Evolutionary conservation across 2,329 filamentous ascomycete species (phyloP).

Genomic region (Ilyonectria destructans): DNA sequence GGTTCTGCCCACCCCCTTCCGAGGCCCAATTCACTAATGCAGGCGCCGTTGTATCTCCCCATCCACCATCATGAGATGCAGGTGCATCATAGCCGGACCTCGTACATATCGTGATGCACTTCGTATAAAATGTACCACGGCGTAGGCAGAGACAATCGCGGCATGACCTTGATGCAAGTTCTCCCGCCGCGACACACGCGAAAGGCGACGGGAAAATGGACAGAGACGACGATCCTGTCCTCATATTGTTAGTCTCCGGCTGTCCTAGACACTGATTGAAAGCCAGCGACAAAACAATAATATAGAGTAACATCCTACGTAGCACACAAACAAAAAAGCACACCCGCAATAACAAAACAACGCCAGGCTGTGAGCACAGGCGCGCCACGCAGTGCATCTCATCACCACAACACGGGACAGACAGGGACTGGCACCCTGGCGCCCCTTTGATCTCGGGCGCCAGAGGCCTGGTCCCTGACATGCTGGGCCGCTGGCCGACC

Average conservation of each 20-base stretch:
- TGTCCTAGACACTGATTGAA: neutral
- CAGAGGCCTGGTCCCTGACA: constrained; percentile 6
- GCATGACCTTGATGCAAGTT: neutral
- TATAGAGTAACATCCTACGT: neutral
- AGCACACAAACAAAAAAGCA: constrained; percentile 35
- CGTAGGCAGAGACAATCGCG: constrained; percentile 5
- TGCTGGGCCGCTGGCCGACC: neutral
- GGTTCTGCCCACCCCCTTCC: neutral
- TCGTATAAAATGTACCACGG: constrained; percentile 19
- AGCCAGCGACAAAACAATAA: constrained; percentile 19
- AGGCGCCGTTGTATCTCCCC: constrained; percentile 35
- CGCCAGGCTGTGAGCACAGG: constrained; percentile 19
- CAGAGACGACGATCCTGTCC: too few relatives aligned
- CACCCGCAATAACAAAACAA: constrained; percentile 20
- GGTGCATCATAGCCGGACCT: constrained; percentile 26
- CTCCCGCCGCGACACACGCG: neutral
- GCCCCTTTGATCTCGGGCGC: constrained; percentile 25
- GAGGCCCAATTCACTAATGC: constrained; percentile 35
- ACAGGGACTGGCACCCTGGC: neutral
- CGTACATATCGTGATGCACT: constrained; percentile 26
- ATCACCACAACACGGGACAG: neutral
- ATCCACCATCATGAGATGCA: constrained; percentile 29
- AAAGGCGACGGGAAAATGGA: neutral
- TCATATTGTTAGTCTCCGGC: neutral
- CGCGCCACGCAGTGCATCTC: constrained; percentile 9